Conservation (phyloP, 768 basidiomycete species). For the Podaxis pistillaris region DNA sequence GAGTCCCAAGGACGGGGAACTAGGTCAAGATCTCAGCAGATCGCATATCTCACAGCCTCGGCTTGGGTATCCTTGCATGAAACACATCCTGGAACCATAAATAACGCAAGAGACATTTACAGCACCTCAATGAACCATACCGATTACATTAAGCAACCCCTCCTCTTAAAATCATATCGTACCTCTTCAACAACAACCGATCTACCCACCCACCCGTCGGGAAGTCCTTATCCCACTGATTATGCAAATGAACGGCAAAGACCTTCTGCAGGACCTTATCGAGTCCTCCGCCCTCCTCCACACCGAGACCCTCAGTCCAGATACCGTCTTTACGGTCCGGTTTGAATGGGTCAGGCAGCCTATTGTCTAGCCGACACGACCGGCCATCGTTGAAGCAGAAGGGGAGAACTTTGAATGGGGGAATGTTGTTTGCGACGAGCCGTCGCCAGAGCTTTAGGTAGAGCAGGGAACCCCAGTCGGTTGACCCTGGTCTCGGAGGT, state of each 20-base stretch:
- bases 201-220: constrained; percentile 87
- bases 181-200: constrained; percentile 65
- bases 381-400: constrained; percentile 95
- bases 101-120: no score
- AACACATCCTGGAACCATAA: no score
- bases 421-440: constrained; percentile 66
- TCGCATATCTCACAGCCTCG: no score
- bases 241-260: constrained; percentile 91
- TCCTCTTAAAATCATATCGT: constrained; percentile 42
- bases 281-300: constrained; percentile 61
- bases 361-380: constrained; percentile 89
- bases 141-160: background rate
- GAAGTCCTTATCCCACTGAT: constrained; percentile 91
- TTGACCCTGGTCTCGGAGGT: constrained; percentile 72
- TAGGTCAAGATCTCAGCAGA: no score
- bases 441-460: constrained; percentile 92
- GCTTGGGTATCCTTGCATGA: no score
- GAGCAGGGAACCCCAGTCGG: constrained; percentile 92
- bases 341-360: constrained; percentile 88
- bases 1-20: no score
- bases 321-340: constrained; percentile 49
- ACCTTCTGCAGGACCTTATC: constrained; percentile 66
- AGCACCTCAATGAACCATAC: background rate
- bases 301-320: constrained; percentile 68
- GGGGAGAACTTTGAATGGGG: constrained; percentile 89